These are phyloP conservation scores for Alternaria arbusti DNA, from an alignment of 2,329 filamentous ascomycete genomes.

Conservation along the genomic window DNA sequence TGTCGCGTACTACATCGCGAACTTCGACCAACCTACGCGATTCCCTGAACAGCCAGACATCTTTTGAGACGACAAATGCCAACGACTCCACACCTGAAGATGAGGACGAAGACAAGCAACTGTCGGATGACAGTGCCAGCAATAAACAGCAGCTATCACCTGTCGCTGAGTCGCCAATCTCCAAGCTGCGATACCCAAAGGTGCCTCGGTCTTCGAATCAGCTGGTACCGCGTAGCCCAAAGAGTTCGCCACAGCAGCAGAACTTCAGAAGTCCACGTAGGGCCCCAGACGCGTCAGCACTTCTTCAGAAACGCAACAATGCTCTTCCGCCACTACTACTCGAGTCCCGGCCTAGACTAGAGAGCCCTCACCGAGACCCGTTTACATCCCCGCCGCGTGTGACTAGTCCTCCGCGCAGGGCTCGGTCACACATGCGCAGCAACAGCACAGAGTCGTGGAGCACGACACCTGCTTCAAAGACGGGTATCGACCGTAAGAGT, in stretches of 20 bases:
- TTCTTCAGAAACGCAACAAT: constrained; percentile 23
- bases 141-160: constrained; percentile 45
- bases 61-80: constrained; percentile 54
- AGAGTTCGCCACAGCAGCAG: constrained; percentile 10
- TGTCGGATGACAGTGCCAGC: constrained; percentile 24
- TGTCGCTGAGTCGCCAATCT: constrained; percentile 54
- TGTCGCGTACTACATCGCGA: constrained; percentile 34
- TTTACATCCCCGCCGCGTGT: constrained; percentile 28
- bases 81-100: constrained; percentile 57
- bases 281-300: constrained; percentile 10
- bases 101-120: constrained; percentile 46
- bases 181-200: constrained; percentile 55
- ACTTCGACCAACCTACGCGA: constrained; percentile 41
- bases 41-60: constrained; percentile 49
- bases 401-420: constrained; percentile 26
- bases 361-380: constrained; percentile 23
- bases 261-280: constrained; percentile 17
- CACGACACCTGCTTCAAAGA: constrained; percentile 21
- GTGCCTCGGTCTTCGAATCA: constrained; percentile 56
- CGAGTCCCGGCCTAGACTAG: constrained; percentile 33
- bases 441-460: constrained; percentile 34
- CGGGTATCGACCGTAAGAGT: constrained; percentile 22
- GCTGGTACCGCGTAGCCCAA: constrained; percentile 50
- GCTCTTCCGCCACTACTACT: constrained; percentile 39
- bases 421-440: constrained; percentile 30